phyloP scores from a whole-genome alignment of 2,329 filamentous ascomycete genomes.

The Myriangium duriaei region DNA sequence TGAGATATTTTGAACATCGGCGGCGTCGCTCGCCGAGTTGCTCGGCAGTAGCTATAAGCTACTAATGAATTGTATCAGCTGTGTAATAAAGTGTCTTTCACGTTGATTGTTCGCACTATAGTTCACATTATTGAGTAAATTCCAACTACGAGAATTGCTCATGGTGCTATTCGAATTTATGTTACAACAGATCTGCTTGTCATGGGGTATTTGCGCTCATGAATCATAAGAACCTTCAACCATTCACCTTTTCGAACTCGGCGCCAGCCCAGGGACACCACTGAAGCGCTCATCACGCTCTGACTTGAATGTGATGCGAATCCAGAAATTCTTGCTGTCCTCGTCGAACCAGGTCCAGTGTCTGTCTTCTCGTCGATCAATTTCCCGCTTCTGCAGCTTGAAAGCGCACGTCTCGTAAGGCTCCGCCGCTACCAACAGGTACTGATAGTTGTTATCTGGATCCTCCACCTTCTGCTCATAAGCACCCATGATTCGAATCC shows the following conservation, averaged over 20 bases:
- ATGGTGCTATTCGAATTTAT: no score
- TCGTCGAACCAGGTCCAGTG: constrained; percentile 95
- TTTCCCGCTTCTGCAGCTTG: constrained; percentile 85
- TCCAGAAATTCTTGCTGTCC: constrained; percentile 93
- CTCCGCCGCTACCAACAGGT: constrained; percentile 86
- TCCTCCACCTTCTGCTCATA: constrained; percentile 94
- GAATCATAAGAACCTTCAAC: neutral
- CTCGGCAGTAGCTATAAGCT: no score
- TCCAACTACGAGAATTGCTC: no score
- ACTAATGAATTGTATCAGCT: no score
- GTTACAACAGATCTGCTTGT: no score
- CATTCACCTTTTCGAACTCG: constrained; percentile 9
- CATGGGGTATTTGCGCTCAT: neutral
- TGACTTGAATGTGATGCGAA: constrained; percentile 96
- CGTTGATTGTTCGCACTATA: no score
- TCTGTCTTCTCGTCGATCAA: constrained; percentile 75
- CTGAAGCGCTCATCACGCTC: constrained; percentile 85
- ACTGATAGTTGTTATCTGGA: constrained; percentile 88
- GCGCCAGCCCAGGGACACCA: constrained; percentile 47
- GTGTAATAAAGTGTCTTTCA: no score
- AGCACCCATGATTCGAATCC: constrained; percentile 93
- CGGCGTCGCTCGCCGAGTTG: no score
- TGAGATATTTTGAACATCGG: no score
- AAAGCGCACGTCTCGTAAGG: constrained; percentile 97
- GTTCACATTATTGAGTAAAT: no score